Base-by-base conservation (phyloP, 495 filamentous ascomycete genomes). In the Neurospora tetrasperma region DNA sequence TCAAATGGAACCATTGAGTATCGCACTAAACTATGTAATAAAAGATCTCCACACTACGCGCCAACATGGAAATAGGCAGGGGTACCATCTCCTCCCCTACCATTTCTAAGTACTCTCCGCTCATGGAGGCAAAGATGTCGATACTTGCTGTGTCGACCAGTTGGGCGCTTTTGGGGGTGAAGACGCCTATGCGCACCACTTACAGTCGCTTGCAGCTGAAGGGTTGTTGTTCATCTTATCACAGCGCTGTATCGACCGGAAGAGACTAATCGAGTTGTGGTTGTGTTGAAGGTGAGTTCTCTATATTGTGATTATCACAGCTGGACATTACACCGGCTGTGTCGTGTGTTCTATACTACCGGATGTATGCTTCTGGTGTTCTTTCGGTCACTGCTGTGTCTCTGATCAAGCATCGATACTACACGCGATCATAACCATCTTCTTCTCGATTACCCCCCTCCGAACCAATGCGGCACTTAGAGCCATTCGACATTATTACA, bases 91-190 rank as follows among this genome's bases (percentile, higher is more conserved):
- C 23, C 35, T 75, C 46, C 2, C 39, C 46, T 9, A 81, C 70
- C n/a, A 74, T 31, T 4, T 70, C 54, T 16, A 87, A 74, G 71
- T 87, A 88, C 70, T 85, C 83, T 23, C 83, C 76, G 70, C 79
- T 81, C 70, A 85, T 80, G 73, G 78, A 83, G 38, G 78, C 82
- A 12, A 88, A 77, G 43, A 88, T 79, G 75, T 88, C 86, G 40
- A 86, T 74, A 43, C 80, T 78, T 9, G 87, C 83, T 11, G 83
- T 73, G 73, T 88, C 87, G 20, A 88, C 82, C 16, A 88, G 75
- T 72, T 88, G 87, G 62, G 80, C 79, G 1, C 74, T 75, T 9
- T 74, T 54, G 3, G 85, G 81, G 20, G 87, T 76, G 71, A 87
- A 84, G 42, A 88, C 83, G 48, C 84, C 86, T 68, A 86, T 75